Percentiles rank a stretch among this genome's conserved stretches.
These are phyloP conservation scores for Scedosporium apiospermum DNA, from an alignment of 2,329 filamentous ascomycete genomes.

Conservation along the genomic window DNA sequence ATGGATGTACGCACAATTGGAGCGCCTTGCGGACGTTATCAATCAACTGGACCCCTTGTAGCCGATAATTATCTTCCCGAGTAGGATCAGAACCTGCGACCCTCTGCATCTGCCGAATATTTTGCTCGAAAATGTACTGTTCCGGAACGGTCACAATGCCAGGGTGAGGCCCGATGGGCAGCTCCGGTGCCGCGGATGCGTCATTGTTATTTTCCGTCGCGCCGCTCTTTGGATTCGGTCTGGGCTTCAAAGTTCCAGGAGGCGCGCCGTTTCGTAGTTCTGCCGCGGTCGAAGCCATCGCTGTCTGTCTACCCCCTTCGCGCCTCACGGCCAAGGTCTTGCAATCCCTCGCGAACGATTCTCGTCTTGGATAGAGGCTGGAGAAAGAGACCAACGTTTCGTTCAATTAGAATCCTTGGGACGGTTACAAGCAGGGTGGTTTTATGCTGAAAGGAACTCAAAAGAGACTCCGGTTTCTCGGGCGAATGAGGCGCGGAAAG, in stretches of 20 bases:
- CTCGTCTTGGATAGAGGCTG: neutral
- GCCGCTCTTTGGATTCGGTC: neutral
- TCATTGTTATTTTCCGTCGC: conserved; percentile 7
- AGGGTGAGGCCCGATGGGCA: conserved; percentile 30
- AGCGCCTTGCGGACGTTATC: conserved; percentile 72
- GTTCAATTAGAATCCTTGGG: neutral
- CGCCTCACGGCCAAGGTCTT: neutral
- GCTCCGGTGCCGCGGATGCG: neutral
- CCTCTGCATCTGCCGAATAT: conserved; percentile 63
- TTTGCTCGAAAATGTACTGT: conserved; percentile 76
- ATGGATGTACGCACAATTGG: conserved; percentile 53
- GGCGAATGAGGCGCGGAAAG: too few relatives aligned
- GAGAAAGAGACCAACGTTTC: neutral
- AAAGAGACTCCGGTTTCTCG: too few relatives aligned
- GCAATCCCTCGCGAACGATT: neutral
- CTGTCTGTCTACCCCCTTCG: neutral
- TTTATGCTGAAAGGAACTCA: too few relatives aligned
- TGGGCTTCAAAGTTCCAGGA: neutral
- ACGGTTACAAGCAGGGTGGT: too few relatives aligned
- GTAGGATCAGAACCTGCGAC: conserved; percentile 63
- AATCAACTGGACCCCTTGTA: conserved; percentile 84
- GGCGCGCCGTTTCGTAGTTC: conserved; percentile 1
- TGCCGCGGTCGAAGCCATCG: neutral
- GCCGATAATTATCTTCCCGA: conserved; percentile 68
- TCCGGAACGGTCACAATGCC: conserved; percentile 40